Evolutionary conservation across 176 grass and related monocot genomes (phyloP).

Genomic region (Avena sativa): DNA sequence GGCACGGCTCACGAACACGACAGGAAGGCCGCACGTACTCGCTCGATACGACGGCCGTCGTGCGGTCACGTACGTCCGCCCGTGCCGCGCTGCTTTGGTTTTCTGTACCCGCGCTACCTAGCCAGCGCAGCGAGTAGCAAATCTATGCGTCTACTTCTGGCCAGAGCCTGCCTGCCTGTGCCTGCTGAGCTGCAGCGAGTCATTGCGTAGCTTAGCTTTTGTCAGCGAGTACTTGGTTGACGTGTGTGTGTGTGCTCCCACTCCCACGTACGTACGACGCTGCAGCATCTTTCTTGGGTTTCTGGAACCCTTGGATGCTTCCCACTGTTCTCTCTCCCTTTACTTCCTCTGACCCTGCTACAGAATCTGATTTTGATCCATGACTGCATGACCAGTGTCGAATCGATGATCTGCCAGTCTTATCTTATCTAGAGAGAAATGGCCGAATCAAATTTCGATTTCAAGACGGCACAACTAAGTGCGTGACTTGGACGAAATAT

Average conservation of each 20-base stretch:
- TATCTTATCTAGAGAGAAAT: too few relatives aligned
- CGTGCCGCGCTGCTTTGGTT: constrained; percentile 6
- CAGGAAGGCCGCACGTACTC: background rate
- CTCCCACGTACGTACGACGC: constrained; percentile 17
- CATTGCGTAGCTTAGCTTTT: constrained; percentile 11
- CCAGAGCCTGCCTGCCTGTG: constrained; percentile 24
- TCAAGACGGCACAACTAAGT: too few relatives aligned
- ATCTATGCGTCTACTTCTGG: constrained; percentile 34
- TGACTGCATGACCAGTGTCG: background rate
- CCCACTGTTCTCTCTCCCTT: background rate
- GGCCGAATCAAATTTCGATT: too few relatives aligned
- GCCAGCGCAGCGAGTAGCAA: constrained; percentile 15
- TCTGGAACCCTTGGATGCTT: constrained; percentile 36
- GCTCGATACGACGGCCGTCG: background rate
- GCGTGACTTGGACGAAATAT: too few relatives aligned
- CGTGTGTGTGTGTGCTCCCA: constrained; percentile 9
- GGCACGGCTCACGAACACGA: background rate
- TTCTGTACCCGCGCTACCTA: too few relatives aligned
- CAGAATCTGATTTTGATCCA: background rate
- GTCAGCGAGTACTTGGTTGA: constrained; percentile 42
- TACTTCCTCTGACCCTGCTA: background rate
- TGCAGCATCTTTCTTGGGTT: constrained; percentile 61
- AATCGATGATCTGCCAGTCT: background rate
- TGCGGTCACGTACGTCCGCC: constrained; percentile 42
- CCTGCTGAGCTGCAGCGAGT: background rate